Conservation (phyloP, 768 basidiomycete species). For the Nevesoporus exiguus region DNA sequence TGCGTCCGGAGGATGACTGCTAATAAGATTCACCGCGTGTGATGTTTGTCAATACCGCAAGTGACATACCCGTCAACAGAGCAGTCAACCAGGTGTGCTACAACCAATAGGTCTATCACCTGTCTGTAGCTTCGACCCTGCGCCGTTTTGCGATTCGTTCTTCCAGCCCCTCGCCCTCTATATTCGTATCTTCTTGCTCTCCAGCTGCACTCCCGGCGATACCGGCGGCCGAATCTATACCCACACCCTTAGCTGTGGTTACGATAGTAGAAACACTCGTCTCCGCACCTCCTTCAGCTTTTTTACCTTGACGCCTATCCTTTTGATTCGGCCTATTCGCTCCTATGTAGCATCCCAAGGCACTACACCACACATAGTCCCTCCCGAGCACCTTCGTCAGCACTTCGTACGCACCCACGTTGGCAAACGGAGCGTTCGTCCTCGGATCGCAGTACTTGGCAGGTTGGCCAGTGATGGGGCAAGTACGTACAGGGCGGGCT, state of each 20-base stretch:
- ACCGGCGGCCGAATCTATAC: background rate
- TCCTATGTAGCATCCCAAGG: conserved; percentile 42
- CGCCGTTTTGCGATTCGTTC: conserved; percentile 15
- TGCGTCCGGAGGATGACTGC: no score
- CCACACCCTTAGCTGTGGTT: background rate
- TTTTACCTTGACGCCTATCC: background rate
- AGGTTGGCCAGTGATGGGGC: conserved; percentile 74
- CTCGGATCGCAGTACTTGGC: conserved; percentile 81
- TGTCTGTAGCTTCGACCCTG: conserved; percentile 5
- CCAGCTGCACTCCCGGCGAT: background rate
- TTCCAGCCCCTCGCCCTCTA: conserved; percentile 1
- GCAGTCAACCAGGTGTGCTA: background rate
- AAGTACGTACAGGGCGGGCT: conserved; percentile 61
- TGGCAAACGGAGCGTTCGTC: conserved; percentile 77
- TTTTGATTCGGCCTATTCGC: background rate
- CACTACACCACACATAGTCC: conserved; percentile 62
- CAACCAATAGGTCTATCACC: background rate
- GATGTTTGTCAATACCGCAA: background rate
- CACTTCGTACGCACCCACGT: conserved; percentile 58
- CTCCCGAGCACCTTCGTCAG: conserved; percentile 62
- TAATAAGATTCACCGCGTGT: background rate
- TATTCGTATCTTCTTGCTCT: background rate
- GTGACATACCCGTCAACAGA: background rate
- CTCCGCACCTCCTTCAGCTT: background rate
- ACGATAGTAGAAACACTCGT: no score